A percentile compares a stretch with the other conserved stretches of the same genome.
Conservation (phyloP, 345 rosid species). For the Chamaenerion angustifolium region DNA sequence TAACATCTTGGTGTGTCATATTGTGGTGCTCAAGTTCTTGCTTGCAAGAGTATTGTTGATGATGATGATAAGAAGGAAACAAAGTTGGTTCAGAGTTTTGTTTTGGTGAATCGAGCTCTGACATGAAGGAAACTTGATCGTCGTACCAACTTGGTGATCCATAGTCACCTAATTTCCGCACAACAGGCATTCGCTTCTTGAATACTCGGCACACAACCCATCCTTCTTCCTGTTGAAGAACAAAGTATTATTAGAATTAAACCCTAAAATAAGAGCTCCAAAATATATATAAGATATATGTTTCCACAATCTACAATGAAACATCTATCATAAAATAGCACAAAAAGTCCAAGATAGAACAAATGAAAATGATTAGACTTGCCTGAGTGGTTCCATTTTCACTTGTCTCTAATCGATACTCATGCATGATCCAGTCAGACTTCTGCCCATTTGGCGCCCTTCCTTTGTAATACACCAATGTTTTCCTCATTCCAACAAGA, state of each 20-base stretch:
- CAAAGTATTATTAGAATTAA: no score
- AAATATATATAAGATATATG: no score
- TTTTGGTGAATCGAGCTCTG: conserved; percentile 53
- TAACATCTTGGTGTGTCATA: conserved; percentile 21
- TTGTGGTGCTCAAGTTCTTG: conserved; percentile 53
- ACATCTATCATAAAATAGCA: no score
- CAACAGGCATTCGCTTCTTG: conserved; percentile 23
- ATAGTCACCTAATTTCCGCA: conserved; percentile 19
- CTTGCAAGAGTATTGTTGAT: conserved; percentile 54
- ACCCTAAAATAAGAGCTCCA: no score
- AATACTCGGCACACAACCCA: conserved; percentile 37
- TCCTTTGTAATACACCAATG: conserved; percentile 90
- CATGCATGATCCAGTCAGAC: conserved; percentile 98
- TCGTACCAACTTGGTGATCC: conserved; percentile 70
- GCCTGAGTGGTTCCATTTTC: conserved; percentile 85
- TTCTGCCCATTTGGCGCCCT: conserved; percentile 93
- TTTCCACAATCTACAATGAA: no score
- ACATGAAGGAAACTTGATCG: conserved; percentile 64
- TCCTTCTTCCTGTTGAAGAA: conserved; percentile 20
- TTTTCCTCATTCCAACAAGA: conserved; percentile 88
- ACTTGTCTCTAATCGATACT: conserved; percentile 83
- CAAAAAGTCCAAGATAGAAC: no score
- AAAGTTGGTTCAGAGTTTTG: conserved; percentile 27
- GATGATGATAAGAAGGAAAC: conserved; percentile 25
- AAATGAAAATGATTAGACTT: conserved; percentile 10